These are phyloP conservation scores for Lathyrus oleraceus DNA, from an alignment of 306 rosid genomes.

Conservation along the genomic window DNA sequence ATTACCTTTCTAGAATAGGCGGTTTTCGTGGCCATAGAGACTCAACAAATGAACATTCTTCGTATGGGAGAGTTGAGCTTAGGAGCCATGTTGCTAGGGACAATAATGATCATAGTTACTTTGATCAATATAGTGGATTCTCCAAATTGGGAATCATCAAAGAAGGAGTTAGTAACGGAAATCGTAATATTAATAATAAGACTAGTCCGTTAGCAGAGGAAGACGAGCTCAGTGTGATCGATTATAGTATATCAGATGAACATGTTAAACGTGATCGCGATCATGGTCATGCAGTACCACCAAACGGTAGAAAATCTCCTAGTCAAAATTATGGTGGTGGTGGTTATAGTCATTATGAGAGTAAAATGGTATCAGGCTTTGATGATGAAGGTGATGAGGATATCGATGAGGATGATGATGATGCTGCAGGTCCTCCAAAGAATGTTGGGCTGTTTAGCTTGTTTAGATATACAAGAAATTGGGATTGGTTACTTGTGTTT, in stretches of 20 bases:
- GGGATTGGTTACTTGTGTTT: conserved; percentile 73
- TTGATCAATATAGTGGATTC: conserved; percentile 32
- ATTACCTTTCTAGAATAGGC: conserved; percentile 57
- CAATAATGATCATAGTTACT: conserved; percentile 40
- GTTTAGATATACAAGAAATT: conserved; percentile 78
- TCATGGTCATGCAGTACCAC: background rate
- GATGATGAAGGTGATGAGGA: conserved; percentile 54
- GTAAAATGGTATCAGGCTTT: conserved; percentile 34
- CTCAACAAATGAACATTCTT: conserved; percentile 38
- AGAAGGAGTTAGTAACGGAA: conserved; percentile 20
- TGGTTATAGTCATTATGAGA: conserved; percentile 31
- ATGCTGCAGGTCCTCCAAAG: conserved; percentile 49
- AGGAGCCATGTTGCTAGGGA: conserved; percentile 64
- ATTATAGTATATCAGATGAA: conserved; percentile 38
- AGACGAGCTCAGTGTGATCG: conserved; percentile 51
- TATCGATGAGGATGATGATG: conserved; percentile 54
- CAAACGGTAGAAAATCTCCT: conserved; percentile 10
- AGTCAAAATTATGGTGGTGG: conserved; percentile 29
- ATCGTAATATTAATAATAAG: background rate
- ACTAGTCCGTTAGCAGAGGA: conserved; percentile 55
- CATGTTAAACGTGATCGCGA: conserved; percentile 27
- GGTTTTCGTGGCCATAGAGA: conserved; percentile 28
- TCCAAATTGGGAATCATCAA: conserved; percentile 37
- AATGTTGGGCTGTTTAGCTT: conserved; percentile 67
- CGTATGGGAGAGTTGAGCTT: conserved; percentile 70